Percentiles rank a stretch among this genome's conserved stretches.
These are phyloP conservation scores for Penicillium desertorum DNA, from an alignment of 495 filamentous ascomycete genomes.

Conservation along the genomic window DNA sequence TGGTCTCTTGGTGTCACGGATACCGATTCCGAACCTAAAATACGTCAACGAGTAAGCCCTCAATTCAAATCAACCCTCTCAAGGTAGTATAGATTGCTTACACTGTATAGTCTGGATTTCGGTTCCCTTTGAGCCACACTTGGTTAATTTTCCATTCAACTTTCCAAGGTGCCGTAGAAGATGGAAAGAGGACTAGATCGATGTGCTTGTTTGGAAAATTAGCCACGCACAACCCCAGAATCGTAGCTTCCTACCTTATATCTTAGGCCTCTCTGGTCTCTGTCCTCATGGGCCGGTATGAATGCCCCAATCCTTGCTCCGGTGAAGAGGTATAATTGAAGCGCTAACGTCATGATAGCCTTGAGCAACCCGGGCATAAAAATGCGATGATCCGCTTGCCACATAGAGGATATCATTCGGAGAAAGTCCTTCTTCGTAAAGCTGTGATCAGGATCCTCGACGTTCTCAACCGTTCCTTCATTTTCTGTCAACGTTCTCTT, in stretches of 20 bases:
- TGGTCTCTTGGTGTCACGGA: constrained; percentile 20
- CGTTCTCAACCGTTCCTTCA: constrained; percentile 16
- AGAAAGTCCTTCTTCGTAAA: constrained; percentile 26
- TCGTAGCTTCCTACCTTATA: constrained; percentile 13
- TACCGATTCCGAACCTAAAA: constrained; percentile 24
- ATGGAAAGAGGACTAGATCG: constrained; percentile 16
- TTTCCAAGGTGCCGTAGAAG: constrained; percentile 14
- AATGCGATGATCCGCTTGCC: constrained; percentile 13
- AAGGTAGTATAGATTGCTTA: constrained; percentile 1
- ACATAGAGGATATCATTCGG: constrained; percentile 20
- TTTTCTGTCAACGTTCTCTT: constrained; percentile 22
- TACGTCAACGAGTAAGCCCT: constrained; percentile 7
- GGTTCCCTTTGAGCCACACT: constrained; percentile 10
- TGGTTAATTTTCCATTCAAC: constrained; percentile 11
- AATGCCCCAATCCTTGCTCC: constrained; percentile 26
- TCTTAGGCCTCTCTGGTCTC: constrained; percentile 16
- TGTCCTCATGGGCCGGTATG: constrained; percentile 20
- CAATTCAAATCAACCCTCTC: not conserved
- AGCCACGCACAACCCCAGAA: not conserved
- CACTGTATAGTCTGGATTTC: constrained; percentile 7
- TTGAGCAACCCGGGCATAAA: constrained; percentile 26
- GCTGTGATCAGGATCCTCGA: constrained; percentile 18
- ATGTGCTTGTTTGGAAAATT: constrained; percentile 12
- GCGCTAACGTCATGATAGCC: constrained; percentile 20
- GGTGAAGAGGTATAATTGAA: constrained; percentile 27